A percentile compares a stretch with the other conserved stretches of the same genome.
These are phyloP conservation scores for Coniella vitis DNA, from an alignment of 2,329 filamentous ascomycete species.

Conservation along the genomic window DNA sequence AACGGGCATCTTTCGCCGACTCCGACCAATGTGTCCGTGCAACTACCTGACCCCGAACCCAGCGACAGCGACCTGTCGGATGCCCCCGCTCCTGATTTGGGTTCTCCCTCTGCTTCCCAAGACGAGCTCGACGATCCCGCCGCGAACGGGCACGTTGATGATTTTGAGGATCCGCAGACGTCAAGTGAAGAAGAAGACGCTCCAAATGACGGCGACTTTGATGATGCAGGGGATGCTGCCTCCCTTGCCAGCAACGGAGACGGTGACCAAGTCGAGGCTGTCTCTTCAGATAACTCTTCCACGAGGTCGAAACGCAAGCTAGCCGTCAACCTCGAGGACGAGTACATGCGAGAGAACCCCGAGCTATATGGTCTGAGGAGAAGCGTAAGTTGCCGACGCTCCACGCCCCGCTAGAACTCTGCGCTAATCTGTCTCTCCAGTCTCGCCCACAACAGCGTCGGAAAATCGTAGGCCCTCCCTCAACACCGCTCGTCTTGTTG, in stretches of 20 bases:
- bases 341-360: constrained; percentile 84
- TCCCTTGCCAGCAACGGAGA: constrained; percentile 38
- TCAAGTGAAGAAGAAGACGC: constrained; percentile 44
- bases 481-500: not conserved
- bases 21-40: constrained; percentile 36
- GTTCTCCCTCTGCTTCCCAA: constrained; percentile 17
- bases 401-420: not conserved
- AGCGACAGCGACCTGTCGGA: constrained; percentile 76
- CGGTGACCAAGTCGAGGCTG: constrained; percentile 44
- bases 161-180: constrained; percentile 39
- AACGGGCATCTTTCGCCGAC: constrained; percentile 60
- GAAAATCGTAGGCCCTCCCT: constrained; percentile 42
- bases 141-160: constrained; percentile 28
- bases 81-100: constrained; percentile 44
- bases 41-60: constrained; percentile 37
- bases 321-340: constrained; percentile 58
- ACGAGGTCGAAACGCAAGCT: constrained; percentile 68
- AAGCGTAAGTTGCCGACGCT: constrained; percentile 54
- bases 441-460: constrained; percentile 51
- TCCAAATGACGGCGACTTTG: constrained; percentile 66
- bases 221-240: constrained; percentile 57
- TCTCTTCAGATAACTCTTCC: constrained; percentile 58
- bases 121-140: constrained; percentile 30
- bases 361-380: constrained; percentile 90
- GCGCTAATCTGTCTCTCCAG: constrained; percentile 27